A percentile compares a stretch with the other conserved stretches of the same genome.
Conservation (phyloP, 2,329 filamentous ascomycete species). For the Xylariaceae sp. region DNA sequence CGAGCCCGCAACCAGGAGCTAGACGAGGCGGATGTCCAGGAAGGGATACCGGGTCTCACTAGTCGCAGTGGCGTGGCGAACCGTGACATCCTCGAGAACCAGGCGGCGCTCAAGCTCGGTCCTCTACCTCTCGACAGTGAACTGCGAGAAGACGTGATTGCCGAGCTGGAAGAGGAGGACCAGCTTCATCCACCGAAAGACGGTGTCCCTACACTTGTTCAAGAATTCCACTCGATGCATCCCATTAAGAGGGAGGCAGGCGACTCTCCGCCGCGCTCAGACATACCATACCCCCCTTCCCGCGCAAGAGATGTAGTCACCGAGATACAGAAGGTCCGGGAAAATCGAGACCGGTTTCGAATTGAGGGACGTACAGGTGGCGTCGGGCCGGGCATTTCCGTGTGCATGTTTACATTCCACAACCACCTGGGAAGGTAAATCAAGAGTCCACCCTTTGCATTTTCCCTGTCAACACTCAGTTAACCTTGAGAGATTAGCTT, state of each 20-base stretch:
- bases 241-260: constrained; percentile 86
- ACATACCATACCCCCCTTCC: constrained; percentile 82
- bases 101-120: constrained; percentile 64
- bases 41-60: constrained; percentile 54
- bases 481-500: constrained; percentile 48
- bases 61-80: constrained; percentile 57
- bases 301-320: constrained; percentile 85
- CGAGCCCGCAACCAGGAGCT: constrained; percentile 56
- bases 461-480: constrained; percentile 1
- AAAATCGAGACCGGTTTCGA: constrained; percentile 85
- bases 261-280: constrained; percentile 71
- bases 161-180: constrained; percentile 82
- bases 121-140: constrained; percentile 78
- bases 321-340: constrained; percentile 89
- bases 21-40: constrained; percentile 57
- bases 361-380: constrained; percentile 82
- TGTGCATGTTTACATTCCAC: constrained; percentile 98
- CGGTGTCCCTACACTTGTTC: constrained; percentile 69
- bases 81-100: constrained; percentile 53
- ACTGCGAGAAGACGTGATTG: constrained; percentile 76
- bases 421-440: constrained; percentile 85
- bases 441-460: background rate
- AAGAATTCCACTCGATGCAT: constrained; percentile 75
- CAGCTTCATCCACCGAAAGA: constrained; percentile 63
- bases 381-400: constrained; percentile 74